Percentiles rank a stretch among this genome's conserved stretches.
Evolutionary conservation across 768 basidiomycete species (phyloP).

Genomic region (Lyophyllum shimeji): DNA sequence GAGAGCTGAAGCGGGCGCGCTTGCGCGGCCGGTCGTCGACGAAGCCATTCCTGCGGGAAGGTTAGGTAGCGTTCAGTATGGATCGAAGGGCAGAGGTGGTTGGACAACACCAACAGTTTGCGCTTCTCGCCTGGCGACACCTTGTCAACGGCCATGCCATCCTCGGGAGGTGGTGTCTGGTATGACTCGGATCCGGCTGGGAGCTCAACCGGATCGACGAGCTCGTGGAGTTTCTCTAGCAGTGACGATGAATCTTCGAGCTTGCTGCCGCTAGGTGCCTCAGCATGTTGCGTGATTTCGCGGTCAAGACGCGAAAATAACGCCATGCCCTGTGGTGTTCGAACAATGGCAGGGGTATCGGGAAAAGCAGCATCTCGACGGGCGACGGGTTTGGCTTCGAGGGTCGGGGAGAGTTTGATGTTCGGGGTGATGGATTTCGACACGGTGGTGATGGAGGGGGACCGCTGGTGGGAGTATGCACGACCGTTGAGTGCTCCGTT

Average conservation of each 20-base stretch:
- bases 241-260: conserved; percentile 15
- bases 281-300: conserved; percentile 36
- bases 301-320: conserved; percentile 60
- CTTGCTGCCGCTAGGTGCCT: not conserved
- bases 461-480: conserved; percentile 32
- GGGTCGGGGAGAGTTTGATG: conserved; percentile 25
- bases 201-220: conserved; percentile 35
- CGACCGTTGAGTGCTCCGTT: conserved; percentile 42
- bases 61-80: not conserved
- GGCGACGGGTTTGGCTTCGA: conserved; percentile 21
- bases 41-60: conserved; percentile 32
- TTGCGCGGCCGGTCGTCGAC: conserved; percentile 56
- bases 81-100: not conserved
- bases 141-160: conserved; percentile 28
- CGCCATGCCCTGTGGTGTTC: conserved; percentile 75
- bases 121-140: conserved; percentile 59
- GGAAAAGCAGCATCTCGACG: conserved; percentile 53
- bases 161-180: conserved; percentile 16
- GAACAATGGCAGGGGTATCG: conserved; percentile 66
- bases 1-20: conserved; percentile 51
- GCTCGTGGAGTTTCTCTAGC: conserved; percentile 32
- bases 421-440: conserved; percentile 29
- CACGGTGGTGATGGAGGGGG: conserved; percentile 34
- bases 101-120: conserved; percentile 43
- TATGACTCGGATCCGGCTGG: conserved; percentile 34